Percentiles rank a stretch among this genome's conserved stretches.
These are phyloP conservation scores for Aspergillus tanneri DNA, from an alignment of 2,329 filamentous ascomycete species.

Conservation along the genomic window DNA sequence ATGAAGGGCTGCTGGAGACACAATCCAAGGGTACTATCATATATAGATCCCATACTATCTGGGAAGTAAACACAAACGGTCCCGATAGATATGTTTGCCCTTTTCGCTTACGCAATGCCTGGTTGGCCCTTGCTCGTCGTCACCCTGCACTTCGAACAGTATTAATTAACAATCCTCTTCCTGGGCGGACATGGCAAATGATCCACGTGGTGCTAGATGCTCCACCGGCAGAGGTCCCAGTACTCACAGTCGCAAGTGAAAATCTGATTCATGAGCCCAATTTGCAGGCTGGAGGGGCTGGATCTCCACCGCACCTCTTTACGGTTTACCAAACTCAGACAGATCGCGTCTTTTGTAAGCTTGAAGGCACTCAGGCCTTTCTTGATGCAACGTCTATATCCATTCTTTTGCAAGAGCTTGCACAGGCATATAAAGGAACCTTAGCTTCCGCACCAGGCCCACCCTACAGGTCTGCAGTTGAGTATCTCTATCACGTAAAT, in stretches of 20 bases:
- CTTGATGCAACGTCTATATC: slow-evolving; percentile 1
- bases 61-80: neutral
- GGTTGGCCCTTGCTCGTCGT: neutral
- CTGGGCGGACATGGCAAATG: neutral
- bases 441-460: neutral
- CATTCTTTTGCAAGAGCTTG: neutral
- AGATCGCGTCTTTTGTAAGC: neutral
- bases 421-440: neutral
- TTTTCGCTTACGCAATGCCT: neutral
- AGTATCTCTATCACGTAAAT: neutral
- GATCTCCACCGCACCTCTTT: neutral
- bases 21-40: neutral
- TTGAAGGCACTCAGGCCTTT: slow-evolving; percentile 3
- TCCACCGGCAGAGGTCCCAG: neutral
- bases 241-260: neutral
- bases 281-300: neutral
- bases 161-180: neutral
- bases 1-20: neutral
- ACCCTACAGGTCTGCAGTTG: neutral
- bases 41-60: slow-evolving; percentile 4
- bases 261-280: neutral
- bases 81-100: neutral
- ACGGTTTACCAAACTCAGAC: neutral
- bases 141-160: neutral
- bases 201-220: neutral